Evolutionary conservation across 352 stramenopile genomes (phyloP), one percentile per base, ranked within the genome.

Genomic region (Globisporangium spiculum): DNA sequence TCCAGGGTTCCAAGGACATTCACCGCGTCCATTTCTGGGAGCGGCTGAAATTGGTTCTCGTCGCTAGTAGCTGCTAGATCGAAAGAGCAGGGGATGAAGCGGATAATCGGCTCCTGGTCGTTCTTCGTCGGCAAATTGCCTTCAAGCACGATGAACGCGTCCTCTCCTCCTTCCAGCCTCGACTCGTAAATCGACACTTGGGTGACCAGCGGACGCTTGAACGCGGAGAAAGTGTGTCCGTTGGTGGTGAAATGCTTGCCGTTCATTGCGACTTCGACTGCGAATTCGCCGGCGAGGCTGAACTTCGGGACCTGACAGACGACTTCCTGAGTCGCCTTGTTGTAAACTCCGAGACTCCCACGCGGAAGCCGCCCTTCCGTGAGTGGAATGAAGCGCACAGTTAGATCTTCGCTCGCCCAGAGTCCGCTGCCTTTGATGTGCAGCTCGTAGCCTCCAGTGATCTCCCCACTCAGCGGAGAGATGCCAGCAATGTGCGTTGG

Each of bases 211-310:
- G 81, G 80, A 8, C 75, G 75, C 27, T 81, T 81, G 61, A 85
- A 91, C 4, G 78, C 80, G 2, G 81, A 82, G 52, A 93, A 91
- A 26, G 81, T 50, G 24, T 77, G 68, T 6, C 83, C 76, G 48
- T 91, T 87, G 0, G 72, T 75, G 0, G 81, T 94, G 60, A 95
- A 96, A 62, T 92, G 75, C 60, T 86, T 89, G 24, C 89, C 87
- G 34, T 95, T 89, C 74, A 91, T 91, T 2, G 89, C 85, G 16
- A 96, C 77, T 65, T 95, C 81, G 14, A 91, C 78, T 1, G 74
- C 70, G 67, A 90, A 94, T 20, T 84, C 76, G 7, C 87, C 81
- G 4, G 86, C 59, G 4, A 86, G 66, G 20, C 71, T 78, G 58
- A 96, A 95, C 60, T 76, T 83, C 0, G 90, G 88, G 3, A 90